Conservation (phyloP, 129 eudicot species). For the Pseudognaphalium luteoalbum region DNA sequence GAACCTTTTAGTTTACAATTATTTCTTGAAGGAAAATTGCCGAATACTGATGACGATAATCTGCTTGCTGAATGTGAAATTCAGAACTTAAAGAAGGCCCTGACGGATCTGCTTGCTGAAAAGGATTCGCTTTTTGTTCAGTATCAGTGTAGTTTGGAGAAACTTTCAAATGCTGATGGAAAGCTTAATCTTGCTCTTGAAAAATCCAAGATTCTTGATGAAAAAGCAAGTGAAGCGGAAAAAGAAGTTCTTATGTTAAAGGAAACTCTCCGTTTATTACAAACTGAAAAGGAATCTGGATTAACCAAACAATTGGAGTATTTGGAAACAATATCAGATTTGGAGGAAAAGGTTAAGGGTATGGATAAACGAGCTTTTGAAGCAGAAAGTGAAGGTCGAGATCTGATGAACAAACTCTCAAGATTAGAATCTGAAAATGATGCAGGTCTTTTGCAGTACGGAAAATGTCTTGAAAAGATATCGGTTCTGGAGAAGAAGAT, state of each 20-base stretch:
- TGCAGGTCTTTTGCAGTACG: conserved; percentile 48
- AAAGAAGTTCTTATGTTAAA: conserved; percentile 53
- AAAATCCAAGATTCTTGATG: conserved; percentile 45
- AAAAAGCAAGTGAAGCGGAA: conserved; percentile 52
- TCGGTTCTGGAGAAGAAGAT: conserved; percentile 57
- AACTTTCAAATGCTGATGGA: conserved; percentile 47
- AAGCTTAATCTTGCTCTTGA: conserved; percentile 54
- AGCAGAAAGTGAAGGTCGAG: conserved; percentile 46
- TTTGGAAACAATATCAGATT: conserved; percentile 52
- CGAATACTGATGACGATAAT: conserved; percentile 40
- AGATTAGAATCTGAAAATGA: conserved; percentile 68
- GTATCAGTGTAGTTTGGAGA: conserved; percentile 58
- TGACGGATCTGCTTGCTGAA: conserved; percentile 57
- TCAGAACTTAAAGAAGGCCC: conserved; percentile 49
- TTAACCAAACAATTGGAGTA: conserved; percentile 44
- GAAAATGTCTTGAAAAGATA: conserved; percentile 58
- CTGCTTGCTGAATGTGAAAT: conserved; percentile 55
- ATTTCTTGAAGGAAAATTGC: conserved; percentile 24
- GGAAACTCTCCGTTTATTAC: conserved; percentile 53
- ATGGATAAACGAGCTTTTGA: conserved; percentile 36
- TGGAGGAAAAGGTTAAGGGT: conserved; percentile 52
- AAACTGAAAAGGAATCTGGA: conserved; percentile 63
- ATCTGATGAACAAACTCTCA: conserved; percentile 44
- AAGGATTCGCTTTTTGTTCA: conserved; percentile 51
- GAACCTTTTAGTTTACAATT: conserved; percentile 15